phyloP scores from a whole-genome alignment of 768 basidiomycete genomes.

The Agaricus subrufescens region DNA sequence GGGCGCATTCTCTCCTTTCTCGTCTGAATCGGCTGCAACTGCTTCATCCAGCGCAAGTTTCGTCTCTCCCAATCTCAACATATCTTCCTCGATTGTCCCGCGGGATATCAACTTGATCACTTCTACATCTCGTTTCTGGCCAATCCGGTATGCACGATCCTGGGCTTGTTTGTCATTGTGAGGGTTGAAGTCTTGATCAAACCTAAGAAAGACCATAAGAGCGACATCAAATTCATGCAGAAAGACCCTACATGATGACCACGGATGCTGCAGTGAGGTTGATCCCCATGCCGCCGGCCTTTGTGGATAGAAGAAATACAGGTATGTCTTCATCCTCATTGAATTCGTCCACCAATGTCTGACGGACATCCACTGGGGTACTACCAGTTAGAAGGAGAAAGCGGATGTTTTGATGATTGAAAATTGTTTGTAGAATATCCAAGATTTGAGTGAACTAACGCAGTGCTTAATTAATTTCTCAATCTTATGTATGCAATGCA shows the following conservation, averaged over 20 bases:
- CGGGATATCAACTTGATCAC: slow-evolving; percentile 91
- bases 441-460: slow-evolving; percentile 90
- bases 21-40: slow-evolving; percentile 77
- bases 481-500: background rate
- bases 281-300: slow-evolving; percentile 94
- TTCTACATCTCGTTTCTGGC: slow-evolving; percentile 90
- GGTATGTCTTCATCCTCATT: slow-evolving; percentile 82
- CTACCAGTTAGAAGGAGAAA: slow-evolving; percentile 88
- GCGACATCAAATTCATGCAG: background rate
- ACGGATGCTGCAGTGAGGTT: slow-evolving; percentile 95
- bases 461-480: background rate
- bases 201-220: slow-evolving; percentile 38
- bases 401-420: slow-evolving; percentile 66
- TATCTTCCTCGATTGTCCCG: slow-evolving; percentile 95
- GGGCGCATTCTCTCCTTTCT: slow-evolving; percentile 55
- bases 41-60: slow-evolving; percentile 92
- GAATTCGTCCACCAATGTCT: slow-evolving; percentile 93
- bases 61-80: slow-evolving; percentile 82
- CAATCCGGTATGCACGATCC: slow-evolving; percentile 96
- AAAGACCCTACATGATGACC: slow-evolving; percentile 71
- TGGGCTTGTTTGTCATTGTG: slow-evolving; percentile 98
- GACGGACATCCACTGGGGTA: slow-evolving; percentile 90
- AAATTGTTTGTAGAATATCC: slow-evolving; percentile 83
- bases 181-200: slow-evolving; percentile 97
- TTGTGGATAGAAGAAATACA: slow-evolving; percentile 88